phyloP scores from a whole-genome alignment of 768 basidiomycete genomes.

The Boletales sp. region DNA sequence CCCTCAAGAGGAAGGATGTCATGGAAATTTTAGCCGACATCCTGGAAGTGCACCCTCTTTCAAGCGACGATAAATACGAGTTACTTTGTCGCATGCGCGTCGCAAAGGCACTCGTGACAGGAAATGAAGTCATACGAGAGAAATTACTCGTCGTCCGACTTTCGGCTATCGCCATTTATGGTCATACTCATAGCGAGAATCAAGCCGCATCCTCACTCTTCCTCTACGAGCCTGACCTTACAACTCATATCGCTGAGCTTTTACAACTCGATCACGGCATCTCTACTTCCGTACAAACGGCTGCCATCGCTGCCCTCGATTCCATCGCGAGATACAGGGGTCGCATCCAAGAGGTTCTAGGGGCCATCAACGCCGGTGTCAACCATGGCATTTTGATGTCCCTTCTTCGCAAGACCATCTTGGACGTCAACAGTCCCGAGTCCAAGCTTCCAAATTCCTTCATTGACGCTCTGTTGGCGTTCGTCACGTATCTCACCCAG shows the following conservation, averaged over 20 bases:
- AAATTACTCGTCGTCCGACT: conserved; percentile 80
- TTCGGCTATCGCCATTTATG: conserved; percentile 86
- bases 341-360: conserved; percentile 82
- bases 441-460: conserved; percentile 70
- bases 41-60: conserved; percentile 62
- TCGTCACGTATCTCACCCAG: conserved; percentile 84
- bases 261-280: conserved; percentile 76
- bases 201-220: conserved; percentile 81
- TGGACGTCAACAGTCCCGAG: conserved; percentile 63
- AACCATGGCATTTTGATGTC: conserved; percentile 95
- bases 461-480: conserved; percentile 79
- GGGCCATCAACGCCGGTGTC: conserved; percentile 90
- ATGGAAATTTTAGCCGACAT: conserved; percentile 77
- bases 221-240: conserved; percentile 91
- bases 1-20: conserved; percentile 56
- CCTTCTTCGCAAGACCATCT: conserved; percentile 75
- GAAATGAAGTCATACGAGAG: conserved; percentile 60
- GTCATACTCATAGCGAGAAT: conserved; percentile 78
- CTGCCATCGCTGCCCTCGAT: conserved; percentile 87
- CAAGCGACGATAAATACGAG: conserved; percentile 83
- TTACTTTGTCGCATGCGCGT: conserved; percentile 82
- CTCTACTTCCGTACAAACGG: conserved; percentile 70
- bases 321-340: conserved; percentile 81
- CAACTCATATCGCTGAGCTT: conserved; percentile 84
- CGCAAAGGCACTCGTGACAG: conserved; percentile 62